phyloP scores from a whole-genome alignment of 1,139 yeast species.

The Wickerhamomyces sp. region DNA sequence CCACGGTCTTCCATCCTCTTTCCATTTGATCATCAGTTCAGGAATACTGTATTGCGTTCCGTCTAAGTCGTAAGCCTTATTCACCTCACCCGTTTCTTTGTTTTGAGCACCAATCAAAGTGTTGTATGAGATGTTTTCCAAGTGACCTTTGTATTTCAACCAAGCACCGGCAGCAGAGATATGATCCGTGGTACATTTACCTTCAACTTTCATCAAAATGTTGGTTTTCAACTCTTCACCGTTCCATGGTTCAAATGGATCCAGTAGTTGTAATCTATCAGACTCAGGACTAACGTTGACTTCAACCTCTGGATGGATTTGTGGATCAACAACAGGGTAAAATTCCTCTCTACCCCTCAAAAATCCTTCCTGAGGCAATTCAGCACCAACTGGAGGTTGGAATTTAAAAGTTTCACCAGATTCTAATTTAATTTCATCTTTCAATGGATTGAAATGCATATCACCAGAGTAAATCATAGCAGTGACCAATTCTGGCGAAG shows the following conservation, averaged over 20 bases:
- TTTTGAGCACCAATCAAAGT: conserved; percentile 96
- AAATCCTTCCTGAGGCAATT: conserved; percentile 78
- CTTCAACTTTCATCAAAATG: conserved; percentile 85
- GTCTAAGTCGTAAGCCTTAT: conserved; percentile 82
- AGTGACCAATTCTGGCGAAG: conserved; percentile 95
- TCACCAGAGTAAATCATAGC: conserved; percentile 95
- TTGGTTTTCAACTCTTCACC: conserved; percentile 75
- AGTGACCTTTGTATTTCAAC: conserved; percentile 97
- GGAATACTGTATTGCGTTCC: conserved; percentile 80
- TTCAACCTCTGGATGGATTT: conserved; percentile 61
- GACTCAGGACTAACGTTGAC: conserved; percentile 77
- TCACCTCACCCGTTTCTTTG: conserved; percentile 94
- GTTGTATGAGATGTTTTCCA: conserved; percentile 91
- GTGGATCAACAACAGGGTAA: conserved; percentile 80
- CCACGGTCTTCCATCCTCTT: conserved; percentile 81
- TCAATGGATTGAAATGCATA: conserved; percentile 81
- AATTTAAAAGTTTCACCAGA: conserved; percentile 73
- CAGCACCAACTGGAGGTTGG: conserved; percentile 71
- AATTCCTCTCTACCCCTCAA: conserved; percentile 76
- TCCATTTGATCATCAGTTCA: conserved; percentile 96
- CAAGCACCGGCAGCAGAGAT: conserved; percentile 99
- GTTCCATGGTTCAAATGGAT: conserved; percentile 83
- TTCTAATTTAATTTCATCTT: conserved; percentile 61
- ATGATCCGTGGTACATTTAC: conserved; percentile 98
- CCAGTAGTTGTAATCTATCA: conserved; percentile 75